These are phyloP conservation scores for Pseudoscleropodium purum DNA, from an alignment of 225 moss, liverwort and hornwort genomes.

Conservation along the genomic window DNA sequence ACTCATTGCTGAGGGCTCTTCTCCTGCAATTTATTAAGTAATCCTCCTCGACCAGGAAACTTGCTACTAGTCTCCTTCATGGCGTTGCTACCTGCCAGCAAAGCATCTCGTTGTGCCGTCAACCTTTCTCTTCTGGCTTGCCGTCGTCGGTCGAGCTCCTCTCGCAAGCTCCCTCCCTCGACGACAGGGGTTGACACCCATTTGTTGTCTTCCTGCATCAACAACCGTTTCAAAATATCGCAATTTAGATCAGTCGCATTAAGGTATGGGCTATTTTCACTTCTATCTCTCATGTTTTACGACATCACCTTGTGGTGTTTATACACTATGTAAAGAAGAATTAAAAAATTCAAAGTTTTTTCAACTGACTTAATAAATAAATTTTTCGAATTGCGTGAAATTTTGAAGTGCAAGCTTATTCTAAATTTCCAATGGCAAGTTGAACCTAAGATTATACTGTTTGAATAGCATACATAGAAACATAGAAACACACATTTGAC, in stretches of 20 bases:
- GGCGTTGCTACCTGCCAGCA: conserved; percentile 15
- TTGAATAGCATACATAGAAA: not conserved
- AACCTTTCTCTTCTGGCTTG: conserved; percentile 60
- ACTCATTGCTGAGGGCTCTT: not conserved
- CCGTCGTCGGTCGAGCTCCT: conserved; percentile 69
- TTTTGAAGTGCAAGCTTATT: not conserved
- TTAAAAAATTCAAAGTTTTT: not conserved
- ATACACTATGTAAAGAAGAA: not conserved
- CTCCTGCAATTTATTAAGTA: conserved; percentile 13
- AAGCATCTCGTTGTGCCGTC: conserved; percentile 41
- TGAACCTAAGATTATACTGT: not conserved
- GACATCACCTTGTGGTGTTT: not conserved
- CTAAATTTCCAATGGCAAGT: not conserved
- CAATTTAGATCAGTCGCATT: not conserved
- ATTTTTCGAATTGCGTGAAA: not conserved
- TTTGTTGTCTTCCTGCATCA: conserved; percentile 8
- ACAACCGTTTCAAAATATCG: not conserved
- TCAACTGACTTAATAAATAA: not conserved
- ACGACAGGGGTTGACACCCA: conserved; percentile 22
- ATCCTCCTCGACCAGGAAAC: conserved; percentile 13
- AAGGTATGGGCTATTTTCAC: not conserved
- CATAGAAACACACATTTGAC: not conserved
- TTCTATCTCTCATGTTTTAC: not conserved
- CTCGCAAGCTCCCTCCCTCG: conserved; percentile 61
- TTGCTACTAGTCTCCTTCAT: conserved; percentile 18